phyloP scores from a whole-genome alignment of 2,329 filamentous ascomycete genomes.

The Teratosphaeria viscida region DNA sequence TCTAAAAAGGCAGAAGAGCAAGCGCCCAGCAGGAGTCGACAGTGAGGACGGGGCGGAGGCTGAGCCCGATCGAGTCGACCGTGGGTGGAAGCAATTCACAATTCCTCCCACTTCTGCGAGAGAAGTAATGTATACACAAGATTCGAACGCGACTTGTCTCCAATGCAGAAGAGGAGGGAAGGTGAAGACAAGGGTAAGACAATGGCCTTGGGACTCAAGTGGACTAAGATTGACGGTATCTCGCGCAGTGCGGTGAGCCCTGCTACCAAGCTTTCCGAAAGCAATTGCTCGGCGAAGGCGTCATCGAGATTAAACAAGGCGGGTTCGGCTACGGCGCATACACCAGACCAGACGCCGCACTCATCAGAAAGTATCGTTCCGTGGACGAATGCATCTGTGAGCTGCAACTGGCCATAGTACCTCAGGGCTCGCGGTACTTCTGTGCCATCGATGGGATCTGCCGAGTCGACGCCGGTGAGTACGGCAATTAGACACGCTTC shows the following conservation, averaged over 20 bases:
- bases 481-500: slow-evolving; percentile 7
- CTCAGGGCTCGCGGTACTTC: background rate
- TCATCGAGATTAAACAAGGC: slow-evolving; percentile 3
- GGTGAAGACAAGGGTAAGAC: background rate
- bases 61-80: background rate
- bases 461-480: slow-evolving; percentile 2
- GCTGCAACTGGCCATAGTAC: background rate
- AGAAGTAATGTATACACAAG: background rate
- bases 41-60: background rate
- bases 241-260: background rate
- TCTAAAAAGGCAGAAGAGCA: background rate
- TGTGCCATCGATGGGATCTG: background rate
- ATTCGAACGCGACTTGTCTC: background rate
- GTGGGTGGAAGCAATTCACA: background rate
- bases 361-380: slow-evolving; percentile 4
- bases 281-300: background rate
- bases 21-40: background rate
- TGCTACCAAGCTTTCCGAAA: background rate
- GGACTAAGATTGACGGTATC: background rate
- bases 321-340: slow-evolving; percentile 4
- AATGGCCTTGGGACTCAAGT: background rate
- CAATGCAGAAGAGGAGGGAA: background rate
- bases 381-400: slow-evolving; percentile 7
- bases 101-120: background rate
- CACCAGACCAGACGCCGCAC: background rate